These are phyloP conservation scores for Rhododendron simsii DNA, from an alignment of 148 eudicot species.

Conservation along the genomic window DNA sequence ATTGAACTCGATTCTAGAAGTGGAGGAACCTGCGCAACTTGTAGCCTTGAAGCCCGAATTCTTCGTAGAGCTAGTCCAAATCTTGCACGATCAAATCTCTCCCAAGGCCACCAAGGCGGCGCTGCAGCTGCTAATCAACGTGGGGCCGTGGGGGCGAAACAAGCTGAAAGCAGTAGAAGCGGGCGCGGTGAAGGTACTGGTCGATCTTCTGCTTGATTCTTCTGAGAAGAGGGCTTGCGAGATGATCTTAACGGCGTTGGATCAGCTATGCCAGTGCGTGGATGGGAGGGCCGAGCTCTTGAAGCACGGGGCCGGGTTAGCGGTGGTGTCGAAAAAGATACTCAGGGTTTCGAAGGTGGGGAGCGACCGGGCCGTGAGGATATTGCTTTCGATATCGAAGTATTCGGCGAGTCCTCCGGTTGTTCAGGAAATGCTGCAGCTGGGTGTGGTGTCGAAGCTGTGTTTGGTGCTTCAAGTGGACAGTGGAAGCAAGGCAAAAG, in stretches of 20 bases:
- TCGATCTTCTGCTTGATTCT: slow-evolving; percentile 40
- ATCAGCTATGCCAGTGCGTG: slow-evolving; percentile 59
- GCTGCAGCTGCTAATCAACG: slow-evolving; percentile 34
- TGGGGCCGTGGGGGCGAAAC: slow-evolving; percentile 54
- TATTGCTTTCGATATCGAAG: slow-evolving; percentile 37
- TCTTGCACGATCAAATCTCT: slow-evolving; percentile 43
- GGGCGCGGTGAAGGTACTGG: slow-evolving; percentile 24
- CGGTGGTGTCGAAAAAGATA: slow-evolving; percentile 66
- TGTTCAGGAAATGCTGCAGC: slow-evolving; percentile 58
- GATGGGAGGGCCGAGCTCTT: slow-evolving; percentile 63
- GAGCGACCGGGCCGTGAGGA: slow-evolving; percentile 55
- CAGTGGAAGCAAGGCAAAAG: slow-evolving; percentile 57
- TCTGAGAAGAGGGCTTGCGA: slow-evolving; percentile 38
- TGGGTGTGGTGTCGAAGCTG: slow-evolving; percentile 67
- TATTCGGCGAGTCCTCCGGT: slow-evolving; percentile 32
- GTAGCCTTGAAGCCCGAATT: slow-evolving; percentile 22
- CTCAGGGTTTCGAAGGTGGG: slow-evolving; percentile 60
- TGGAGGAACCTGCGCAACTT: slow-evolving; percentile 31
- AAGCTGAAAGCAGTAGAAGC: slow-evolving; percentile 46
- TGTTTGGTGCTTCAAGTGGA: slow-evolving; percentile 67
- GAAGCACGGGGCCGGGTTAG: slow-evolving; percentile 60
- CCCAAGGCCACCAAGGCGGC: slow-evolving; percentile 44
- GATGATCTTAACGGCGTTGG: slow-evolving; percentile 45
- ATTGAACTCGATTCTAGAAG: slow-evolving; percentile 37
- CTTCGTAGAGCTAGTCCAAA: slow-evolving; percentile 32